Base-by-base conservation (phyloP, 2,329 filamentous ascomycete species). In the Cladosporium oxysporum region DNA sequence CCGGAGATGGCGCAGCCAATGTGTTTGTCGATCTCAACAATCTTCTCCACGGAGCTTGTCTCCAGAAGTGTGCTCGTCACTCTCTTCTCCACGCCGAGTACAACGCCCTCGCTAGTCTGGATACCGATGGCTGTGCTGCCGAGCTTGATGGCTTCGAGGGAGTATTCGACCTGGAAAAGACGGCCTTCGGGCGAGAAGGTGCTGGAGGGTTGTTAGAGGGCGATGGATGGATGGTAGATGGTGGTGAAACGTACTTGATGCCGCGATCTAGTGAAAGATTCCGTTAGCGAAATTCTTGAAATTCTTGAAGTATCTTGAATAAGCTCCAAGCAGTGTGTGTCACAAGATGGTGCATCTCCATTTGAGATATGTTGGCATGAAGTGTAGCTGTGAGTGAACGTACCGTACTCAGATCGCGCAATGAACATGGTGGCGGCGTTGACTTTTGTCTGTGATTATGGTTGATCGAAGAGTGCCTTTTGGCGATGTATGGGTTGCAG, bases 151-250 rank as follows among this genome's bases (percentile, higher is more conserved):
- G 95, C 95, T 85, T 99, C 95, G 80, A 99, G 91, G 67, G 95
- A 98, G 88, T 99, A 99, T 90, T 99, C 95, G 85, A 99, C 95
- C 85, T 99, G 95, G 88, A 99, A 99, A 81, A 99, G 91, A 82
- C 95, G 95, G 77, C 95, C 95, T 87, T 99, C 95, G 68, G 95
- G 95, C 75, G 95, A 99, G 88, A 99, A 99, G 87, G 95, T 99
- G 87, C 91, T 96, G 79, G 62, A 28, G 62, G 58, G 69, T 73
- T 77, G 68, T 77, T 72, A 71, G 68, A 64, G 29, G 50, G 58
- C 33, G 31, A 53, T 23, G 64, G 10, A 33, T 31, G 58, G n/a
- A 37, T 58, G 31, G 52, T 31, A 29, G 28, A 10, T 57, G 74
- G 69, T 71, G 68, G 69, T 71, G 68, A 52, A 63, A 71, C 79